These are phyloP conservation scores for Apiospora kogelbergensis DNA, from an alignment of 2,329 filamentous ascomycete genomes.

Conservation along the genomic window DNA sequence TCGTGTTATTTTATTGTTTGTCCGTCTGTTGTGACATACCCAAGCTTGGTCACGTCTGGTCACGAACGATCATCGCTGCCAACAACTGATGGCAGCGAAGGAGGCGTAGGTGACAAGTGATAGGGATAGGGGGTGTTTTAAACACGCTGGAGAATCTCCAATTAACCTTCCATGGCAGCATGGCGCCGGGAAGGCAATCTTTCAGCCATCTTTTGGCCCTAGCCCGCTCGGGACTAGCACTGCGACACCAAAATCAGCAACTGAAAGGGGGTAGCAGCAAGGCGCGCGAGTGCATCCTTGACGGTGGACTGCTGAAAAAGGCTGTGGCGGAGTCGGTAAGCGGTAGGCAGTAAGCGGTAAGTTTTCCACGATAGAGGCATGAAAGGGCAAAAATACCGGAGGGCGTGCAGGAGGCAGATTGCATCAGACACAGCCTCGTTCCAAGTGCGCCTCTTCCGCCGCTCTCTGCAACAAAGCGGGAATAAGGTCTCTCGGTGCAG, in stretches of 20 bases:
- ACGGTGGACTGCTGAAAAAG: background rate
- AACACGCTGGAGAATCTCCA: background rate
- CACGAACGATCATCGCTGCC: background rate
- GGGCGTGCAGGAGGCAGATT: background rate
- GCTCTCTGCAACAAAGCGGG: background rate
- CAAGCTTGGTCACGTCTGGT: too few species aligned
- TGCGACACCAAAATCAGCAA: background rate
- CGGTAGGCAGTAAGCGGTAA: background rate
- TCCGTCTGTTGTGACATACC: too few species aligned
- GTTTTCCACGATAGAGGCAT: background rate
- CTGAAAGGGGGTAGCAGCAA: background rate
- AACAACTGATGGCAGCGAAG: too few species aligned
- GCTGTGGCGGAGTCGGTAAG: background rate
- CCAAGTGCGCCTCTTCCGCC: background rate
- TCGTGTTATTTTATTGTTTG: too few species aligned
- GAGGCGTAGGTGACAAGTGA: too few species aligned
- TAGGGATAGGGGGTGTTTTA: background rate
- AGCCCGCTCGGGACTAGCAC: background rate
- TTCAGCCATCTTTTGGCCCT: background rate
- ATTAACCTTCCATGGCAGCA: conserved; percentile 2
- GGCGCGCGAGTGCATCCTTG: background rate
- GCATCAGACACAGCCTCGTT: background rate
- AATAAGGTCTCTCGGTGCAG: background rate
- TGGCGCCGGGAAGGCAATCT: conserved; percentile 2
- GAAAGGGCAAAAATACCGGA: too few species aligned